Conservation (phyloP, 805 yeast species). For the Yamadazyma tumulicola region DNA sequence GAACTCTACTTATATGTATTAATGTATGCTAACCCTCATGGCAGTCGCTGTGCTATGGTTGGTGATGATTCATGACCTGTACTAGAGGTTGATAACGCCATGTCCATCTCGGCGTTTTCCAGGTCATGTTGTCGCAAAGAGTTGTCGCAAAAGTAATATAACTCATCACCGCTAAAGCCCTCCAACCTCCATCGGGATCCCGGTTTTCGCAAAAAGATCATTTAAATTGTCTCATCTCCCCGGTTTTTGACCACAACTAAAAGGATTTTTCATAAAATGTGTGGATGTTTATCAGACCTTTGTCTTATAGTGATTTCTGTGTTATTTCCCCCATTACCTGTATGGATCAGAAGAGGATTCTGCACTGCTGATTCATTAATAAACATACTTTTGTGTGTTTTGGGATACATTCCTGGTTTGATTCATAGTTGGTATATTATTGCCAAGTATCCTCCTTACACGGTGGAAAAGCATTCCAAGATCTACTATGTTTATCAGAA, state of each 20-base stretch:
- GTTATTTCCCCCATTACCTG: conserved; percentile 73
- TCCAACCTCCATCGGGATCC: conserved; percentile 2
- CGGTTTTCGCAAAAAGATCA: conserved; percentile 5
- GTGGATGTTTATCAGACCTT: conserved; percentile 47
- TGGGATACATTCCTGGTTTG: conserved; percentile 51
- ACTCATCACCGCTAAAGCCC: no score
- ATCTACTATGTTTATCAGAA: conserved; percentile 32
- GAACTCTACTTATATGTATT: no score
- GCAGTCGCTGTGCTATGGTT: no score
- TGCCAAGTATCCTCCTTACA: conserved; percentile 43
- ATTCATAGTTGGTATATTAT: conserved; percentile 49
- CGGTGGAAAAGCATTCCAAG: conserved; percentile 20
- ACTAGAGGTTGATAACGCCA: no score
- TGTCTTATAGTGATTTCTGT: conserved; percentile 57
- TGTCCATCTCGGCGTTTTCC: no score
- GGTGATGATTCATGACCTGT: no score
- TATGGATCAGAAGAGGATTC: conserved; percentile 60
- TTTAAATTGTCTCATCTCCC: no score
- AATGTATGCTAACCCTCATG: no score
- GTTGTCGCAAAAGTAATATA: no score
- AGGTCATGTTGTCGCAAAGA: no score
- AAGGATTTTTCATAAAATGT: conserved; percentile 6
- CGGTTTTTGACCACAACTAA: no score
- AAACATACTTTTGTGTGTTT: conserved; percentile 38
- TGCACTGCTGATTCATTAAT: conserved; percentile 51